phyloP scores from a whole-genome alignment of 2,329 filamentous ascomycete species.

The Trichoderma asperellum region DNA sequence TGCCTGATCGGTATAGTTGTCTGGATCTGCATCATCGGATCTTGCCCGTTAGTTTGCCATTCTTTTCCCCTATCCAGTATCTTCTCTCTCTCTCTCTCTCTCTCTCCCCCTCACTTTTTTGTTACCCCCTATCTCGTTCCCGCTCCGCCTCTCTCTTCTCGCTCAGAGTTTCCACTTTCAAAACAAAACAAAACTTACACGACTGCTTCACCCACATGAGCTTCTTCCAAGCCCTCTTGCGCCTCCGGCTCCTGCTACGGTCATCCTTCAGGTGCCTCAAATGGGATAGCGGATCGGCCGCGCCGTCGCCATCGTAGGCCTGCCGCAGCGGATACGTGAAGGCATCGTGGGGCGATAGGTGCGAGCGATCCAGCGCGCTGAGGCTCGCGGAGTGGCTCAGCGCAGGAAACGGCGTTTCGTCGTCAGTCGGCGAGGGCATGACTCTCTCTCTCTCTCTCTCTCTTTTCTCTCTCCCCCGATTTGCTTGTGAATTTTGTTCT shows the following conservation, averaged over 20 bases:
- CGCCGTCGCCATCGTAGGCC: constrained; percentile 46
- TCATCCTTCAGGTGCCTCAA: constrained; percentile 55
- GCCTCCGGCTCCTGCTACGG: constrained; percentile 67
- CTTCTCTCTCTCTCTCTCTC: not conserved
- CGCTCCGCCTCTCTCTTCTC: not conserved
- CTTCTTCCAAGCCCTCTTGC: constrained; percentile 87
- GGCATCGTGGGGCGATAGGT: constrained; percentile 83
- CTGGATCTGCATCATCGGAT: constrained; percentile 69
- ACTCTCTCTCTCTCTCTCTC: not conserved
- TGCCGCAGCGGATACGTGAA: constrained; percentile 69
- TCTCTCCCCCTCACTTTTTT: too few relatives aligned
- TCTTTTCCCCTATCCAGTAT: not conserved
- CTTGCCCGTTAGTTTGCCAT: constrained; percentile 22
- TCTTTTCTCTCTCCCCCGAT: too few relatives aligned
- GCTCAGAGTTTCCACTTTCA: not conserved
- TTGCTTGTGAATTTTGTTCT: too few relatives aligned
- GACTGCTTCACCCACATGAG: constrained; percentile 97
- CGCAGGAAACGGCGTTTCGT: constrained; percentile 44
- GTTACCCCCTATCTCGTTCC: not conserved
- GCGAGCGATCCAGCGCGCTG: constrained; percentile 59
- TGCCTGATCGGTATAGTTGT: constrained; percentile 97
- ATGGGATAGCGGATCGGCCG: constrained; percentile 41
- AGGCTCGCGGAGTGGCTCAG: constrained; percentile 40
- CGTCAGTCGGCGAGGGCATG: constrained; percentile 47
- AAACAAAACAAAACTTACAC: constrained; percentile 57